Conservation (phyloP, 192 early-diverging fungal species). For the Rhizoclosmatium sp. region DNA sequence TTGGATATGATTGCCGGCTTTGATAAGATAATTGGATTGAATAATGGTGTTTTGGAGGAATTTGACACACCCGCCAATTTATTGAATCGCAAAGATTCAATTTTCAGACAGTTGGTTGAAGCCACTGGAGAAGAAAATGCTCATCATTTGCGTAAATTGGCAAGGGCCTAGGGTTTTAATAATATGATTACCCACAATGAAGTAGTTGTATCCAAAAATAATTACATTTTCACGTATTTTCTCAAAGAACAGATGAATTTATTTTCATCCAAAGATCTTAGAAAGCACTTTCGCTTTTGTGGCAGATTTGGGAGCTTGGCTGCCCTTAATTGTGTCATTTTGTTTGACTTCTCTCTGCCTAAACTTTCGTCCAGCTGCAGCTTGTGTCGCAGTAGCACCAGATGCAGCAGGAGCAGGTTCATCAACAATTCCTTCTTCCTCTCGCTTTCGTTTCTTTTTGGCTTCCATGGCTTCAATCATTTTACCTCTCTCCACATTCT, state of each 20-base stretch:
- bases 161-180: too few species aligned
- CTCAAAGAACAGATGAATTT: too few species aligned
- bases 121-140: not conserved
- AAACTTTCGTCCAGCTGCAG: conserved; percentile 46
- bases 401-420: not conserved
- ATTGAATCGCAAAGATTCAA: conserved; percentile 43
- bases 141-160: too few species aligned
- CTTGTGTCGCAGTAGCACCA: not conserved
- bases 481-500: conserved; percentile 88
- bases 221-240: too few species aligned
- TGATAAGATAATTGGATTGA: conserved; percentile 79
- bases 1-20: conserved; percentile 59
- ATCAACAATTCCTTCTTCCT: conserved; percentile 30
- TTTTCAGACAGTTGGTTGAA: not conserved
- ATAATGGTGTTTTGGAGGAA: conserved; percentile 73
- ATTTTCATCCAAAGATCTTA: conserved; percentile 26
- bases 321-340: conserved; percentile 43
- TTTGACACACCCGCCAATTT: conserved; percentile 69
- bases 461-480: conserved; percentile 83
- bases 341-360: conserved; percentile 72
- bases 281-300: conserved; percentile 23
- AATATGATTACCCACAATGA: too few species aligned
- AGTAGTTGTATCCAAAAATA: too few species aligned
- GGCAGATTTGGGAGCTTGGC: conserved; percentile 3
- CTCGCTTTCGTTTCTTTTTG: conserved; percentile 60